These are phyloP conservation scores for Casuarina glauca DNA, from an alignment of 306 rosid genomes.

Conservation along the genomic window DNA sequence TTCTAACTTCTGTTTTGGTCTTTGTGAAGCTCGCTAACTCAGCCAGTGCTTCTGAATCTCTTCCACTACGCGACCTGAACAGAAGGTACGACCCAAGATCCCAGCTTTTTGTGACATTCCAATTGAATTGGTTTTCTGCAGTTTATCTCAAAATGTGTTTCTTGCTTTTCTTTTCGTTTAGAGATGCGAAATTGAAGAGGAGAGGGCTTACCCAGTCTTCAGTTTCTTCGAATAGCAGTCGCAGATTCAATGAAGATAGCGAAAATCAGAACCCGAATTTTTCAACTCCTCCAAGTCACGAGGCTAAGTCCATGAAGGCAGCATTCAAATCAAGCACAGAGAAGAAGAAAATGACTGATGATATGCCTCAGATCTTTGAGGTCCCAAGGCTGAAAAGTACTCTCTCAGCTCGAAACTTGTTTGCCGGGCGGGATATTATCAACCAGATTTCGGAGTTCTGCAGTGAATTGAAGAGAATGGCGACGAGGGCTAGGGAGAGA, in stretches of 20 bases:
- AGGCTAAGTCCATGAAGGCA: conserved; percentile 48
- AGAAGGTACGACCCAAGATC: conserved; percentile 57
- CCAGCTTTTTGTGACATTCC: neutral
- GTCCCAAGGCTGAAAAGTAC: conserved; percentile 66
- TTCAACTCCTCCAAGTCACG: conserved; percentile 50
- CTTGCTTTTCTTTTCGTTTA: conserved; percentile 22
- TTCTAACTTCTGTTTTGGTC: neutral
- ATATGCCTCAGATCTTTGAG: conserved; percentile 31
- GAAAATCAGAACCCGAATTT: conserved; percentile 80
- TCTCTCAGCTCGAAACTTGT: conserved; percentile 74
- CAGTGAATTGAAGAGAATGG: conserved; percentile 80
- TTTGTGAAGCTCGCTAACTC: conserved; percentile 53
- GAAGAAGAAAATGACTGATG: conserved; percentile 49
- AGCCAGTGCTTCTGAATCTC: conserved; percentile 43
- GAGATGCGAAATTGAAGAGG: conserved; percentile 74
- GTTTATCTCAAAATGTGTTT: neutral
- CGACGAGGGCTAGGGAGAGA: conserved; percentile 56
- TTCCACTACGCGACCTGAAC: conserved; percentile 51
- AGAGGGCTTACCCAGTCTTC: conserved; percentile 51
- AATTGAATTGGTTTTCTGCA: conserved; percentile 9
- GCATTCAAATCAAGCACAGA: conserved; percentile 71
- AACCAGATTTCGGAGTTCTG: conserved; percentile 89
- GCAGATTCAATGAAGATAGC: conserved; percentile 47
- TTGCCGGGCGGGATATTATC: conserved; percentile 72
- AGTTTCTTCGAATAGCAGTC: conserved; percentile 43